Percentiles rank a stretch among this genome's conserved stretches.
phyloP scores from a whole-genome alignment of 2,329 filamentous ascomycete species.

The Cercospora sp. region DNA sequence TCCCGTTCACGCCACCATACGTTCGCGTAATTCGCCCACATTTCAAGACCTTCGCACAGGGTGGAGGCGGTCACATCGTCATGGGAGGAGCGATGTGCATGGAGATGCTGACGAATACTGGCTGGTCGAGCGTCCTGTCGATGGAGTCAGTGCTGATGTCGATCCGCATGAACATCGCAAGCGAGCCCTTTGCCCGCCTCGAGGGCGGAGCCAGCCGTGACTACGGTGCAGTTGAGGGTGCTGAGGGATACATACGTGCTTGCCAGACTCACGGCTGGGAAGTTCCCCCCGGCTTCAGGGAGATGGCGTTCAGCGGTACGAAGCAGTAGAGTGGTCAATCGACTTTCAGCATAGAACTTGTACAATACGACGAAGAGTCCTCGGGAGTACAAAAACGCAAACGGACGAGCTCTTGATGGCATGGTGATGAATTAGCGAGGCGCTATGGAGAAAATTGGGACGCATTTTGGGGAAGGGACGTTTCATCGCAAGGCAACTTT shows the following conservation, averaged over 20 bases:
- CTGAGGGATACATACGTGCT: constrained; percentile 70
- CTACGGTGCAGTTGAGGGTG: constrained; percentile 69
- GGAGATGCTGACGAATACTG: constrained; percentile 71
- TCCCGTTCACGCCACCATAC: constrained; percentile 78
- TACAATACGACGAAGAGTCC: background rate
- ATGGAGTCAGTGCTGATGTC: constrained; percentile 81
- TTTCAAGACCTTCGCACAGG: constrained; percentile 68
- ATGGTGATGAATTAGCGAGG: background rate
- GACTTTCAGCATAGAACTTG: background rate
- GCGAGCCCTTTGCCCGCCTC: constrained; percentile 74
- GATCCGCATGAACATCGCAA: constrained; percentile 72
- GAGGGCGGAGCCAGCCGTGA: constrained; percentile 35
- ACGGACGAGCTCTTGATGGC: background rate
- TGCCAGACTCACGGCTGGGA: constrained; percentile 71
- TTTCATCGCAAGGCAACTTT: background rate
- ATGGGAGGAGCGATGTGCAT: constrained; percentile 80
- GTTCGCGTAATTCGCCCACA: constrained; percentile 78
- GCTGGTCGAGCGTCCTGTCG: constrained; percentile 72
- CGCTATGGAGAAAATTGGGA: background rate
- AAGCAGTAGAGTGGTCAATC: constrained; percentile 4
- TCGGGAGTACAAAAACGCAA: background rate
- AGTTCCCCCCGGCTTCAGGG: constrained; percentile 62
- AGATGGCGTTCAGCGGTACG: constrained; percentile 43
- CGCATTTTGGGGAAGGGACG: background rate
- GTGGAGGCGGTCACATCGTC: constrained; percentile 85